Percentiles rank a stretch among this genome's conserved stretches.
Evolutionary conservation across 1,284 basidiomycete genomes (phyloP).

Genomic region (Retiboletus flavoniger): DNA sequence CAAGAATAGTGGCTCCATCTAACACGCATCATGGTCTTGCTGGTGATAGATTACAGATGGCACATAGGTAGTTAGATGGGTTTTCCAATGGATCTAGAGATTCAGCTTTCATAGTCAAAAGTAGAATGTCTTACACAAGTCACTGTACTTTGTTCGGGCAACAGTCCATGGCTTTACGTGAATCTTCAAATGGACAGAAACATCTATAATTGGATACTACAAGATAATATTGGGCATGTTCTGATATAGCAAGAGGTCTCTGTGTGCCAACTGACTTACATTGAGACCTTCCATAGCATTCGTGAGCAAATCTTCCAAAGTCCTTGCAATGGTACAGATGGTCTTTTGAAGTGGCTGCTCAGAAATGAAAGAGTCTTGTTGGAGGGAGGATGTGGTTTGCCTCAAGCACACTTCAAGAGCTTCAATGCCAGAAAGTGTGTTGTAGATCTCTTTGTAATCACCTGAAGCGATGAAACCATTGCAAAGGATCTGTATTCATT

Average conservation of each 20-base stretch:
- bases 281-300: background rate
- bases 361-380: no score
- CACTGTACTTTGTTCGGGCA: no score
- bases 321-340: background rate
- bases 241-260: background rate
- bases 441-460: background rate
- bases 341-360: no score
- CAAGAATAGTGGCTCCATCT: no score
- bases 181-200: no score
- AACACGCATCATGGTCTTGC: no score
- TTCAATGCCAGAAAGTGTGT: background rate
- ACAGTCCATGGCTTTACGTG: no score
- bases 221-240: background rate
- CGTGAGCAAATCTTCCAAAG: background rate
- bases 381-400: no score
- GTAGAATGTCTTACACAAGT: background rate
- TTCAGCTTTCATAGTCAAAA: no score
- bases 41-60: no score
- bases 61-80: no score
- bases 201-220: background rate
- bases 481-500: background rate
- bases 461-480: background rate
- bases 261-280: background rate
- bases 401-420: background rate
- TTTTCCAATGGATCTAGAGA: no score